phyloP scores from a whole-genome alignment of 805 yeast species.

The Debaryomyces hansenii region DNA sequence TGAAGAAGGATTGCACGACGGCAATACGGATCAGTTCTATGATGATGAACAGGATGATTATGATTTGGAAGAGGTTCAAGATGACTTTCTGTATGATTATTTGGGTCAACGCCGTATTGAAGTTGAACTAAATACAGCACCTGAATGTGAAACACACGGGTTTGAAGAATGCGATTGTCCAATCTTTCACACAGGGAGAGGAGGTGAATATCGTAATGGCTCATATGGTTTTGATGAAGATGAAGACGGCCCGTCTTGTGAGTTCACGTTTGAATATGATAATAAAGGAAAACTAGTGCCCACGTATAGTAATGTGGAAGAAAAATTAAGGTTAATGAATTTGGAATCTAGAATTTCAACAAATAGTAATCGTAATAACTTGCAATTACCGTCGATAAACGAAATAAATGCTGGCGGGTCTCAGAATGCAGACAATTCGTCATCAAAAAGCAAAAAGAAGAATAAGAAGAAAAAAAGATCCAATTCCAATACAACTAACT shows the following conservation, averaged over 20 bases:
- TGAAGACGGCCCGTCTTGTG: conserved; percentile 42
- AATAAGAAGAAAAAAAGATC: conserved; percentile 21
- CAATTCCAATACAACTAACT: neutral
- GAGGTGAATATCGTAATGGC: conserved; percentile 6
- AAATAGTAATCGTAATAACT: neutral
- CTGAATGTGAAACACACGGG: conserved; percentile 31
- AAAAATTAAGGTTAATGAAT: conserved; percentile 33
- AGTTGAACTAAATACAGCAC: conserved; percentile 38
- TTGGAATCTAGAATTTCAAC: conserved; percentile 18
- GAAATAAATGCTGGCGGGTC: conserved; percentile 6
- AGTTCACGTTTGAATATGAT: conserved; percentile 46
- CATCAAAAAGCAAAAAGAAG: conserved; percentile 15
- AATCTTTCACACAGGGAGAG: conserved; percentile 3
- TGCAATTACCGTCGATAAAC: conserved; percentile 12
- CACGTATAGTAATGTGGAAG: conserved; percentile 39
- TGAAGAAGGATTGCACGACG: conserved; percentile 40
- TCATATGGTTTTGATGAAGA: conserved; percentile 13
- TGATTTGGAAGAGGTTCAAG: conserved; percentile 37
- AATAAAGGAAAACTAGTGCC: conserved; percentile 40
- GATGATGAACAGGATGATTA: conserved; percentile 35
- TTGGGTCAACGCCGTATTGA: conserved; percentile 41
- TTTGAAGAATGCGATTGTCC: conserved; percentile 26
- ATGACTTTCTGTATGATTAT: conserved; percentile 28
- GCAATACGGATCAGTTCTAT: conserved; percentile 20
- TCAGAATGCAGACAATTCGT: neutral